A percentile compares a stretch with the other conserved stretches of the same genome.
Evolutionary conservation across 257 asterid species (phyloP).

Genomic region (Coffea canephora): DNA sequence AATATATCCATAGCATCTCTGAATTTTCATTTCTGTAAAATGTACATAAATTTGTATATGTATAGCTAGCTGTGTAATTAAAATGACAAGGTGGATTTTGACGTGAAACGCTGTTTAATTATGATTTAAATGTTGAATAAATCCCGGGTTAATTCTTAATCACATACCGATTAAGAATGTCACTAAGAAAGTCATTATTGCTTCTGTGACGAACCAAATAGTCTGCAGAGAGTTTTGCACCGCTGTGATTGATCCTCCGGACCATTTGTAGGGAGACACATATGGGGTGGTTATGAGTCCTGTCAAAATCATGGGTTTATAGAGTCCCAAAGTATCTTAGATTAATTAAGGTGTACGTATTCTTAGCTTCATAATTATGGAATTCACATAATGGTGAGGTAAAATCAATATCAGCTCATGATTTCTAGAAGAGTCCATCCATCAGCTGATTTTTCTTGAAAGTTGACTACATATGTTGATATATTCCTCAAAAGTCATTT

Average conservation of each 20-base stretch:
- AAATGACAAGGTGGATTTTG: background rate
- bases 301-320: slow-evolving; percentile 8
- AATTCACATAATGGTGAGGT: background rate
- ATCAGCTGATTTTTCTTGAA: background rate
- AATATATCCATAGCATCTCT: background rate
- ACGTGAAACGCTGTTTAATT: background rate
- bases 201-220: background rate
- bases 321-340: background rate
- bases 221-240: background rate
- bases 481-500: too few relatives aligned
- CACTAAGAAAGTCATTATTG: slow-evolving; percentile 10
- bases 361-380: background rate
- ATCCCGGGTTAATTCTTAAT: background rate
- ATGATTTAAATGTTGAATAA: background rate
- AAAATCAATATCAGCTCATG: background rate
- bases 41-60: too few relatives aligned
- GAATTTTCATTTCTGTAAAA: background rate
- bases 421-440: background rate
- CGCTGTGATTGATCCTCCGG: background rate
- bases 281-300: background rate
- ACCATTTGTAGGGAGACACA: background rate
- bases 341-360: background rate
- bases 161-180: background rate
- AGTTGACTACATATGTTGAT: too few relatives aligned
- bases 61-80: background rate